Percentiles rank a stretch among this genome's conserved stretches.
Evolutionary conservation across 768 basidiomycete species (phyloP).

Genomic region (Auricularia sp.): DNA sequence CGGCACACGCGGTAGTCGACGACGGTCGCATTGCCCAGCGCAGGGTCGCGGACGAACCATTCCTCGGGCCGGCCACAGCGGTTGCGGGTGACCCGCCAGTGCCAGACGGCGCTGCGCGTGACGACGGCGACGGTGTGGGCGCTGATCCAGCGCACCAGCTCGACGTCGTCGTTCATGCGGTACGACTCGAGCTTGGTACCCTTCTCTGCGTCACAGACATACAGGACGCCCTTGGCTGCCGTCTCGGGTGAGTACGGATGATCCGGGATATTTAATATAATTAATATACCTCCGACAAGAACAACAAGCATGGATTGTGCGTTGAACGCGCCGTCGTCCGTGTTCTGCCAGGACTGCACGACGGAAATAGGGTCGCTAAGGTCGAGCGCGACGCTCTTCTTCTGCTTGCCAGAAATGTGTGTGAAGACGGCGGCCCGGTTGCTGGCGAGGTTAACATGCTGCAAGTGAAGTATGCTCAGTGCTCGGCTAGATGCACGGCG

Average conservation of each 20-base stretch:
- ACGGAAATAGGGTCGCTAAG: not conserved
- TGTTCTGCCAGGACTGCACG: not conserved
- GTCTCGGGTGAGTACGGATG: not conserved
- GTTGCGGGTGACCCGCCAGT: not conserved
- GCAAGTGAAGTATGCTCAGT: not conserved
- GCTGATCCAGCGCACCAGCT: not conserved
- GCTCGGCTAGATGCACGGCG: not conserved
- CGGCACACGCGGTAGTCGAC: not conserved
- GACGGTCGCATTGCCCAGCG: not conserved
- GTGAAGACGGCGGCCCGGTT: not conserved
- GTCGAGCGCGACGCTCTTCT: not conserved
- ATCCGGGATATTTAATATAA: not conserved
- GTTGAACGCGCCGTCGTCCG: not conserved
- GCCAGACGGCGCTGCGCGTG: not conserved
- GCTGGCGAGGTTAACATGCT: not conserved
- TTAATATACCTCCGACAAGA: not conserved
- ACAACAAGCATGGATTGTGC: not conserved
- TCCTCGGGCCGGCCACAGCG: not conserved
- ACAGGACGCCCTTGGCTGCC: not conserved
- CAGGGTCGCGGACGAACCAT: not conserved
- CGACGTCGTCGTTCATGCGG: not conserved
- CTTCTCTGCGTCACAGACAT: not conserved
- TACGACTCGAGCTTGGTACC: not conserved
- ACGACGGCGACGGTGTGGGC: not conserved
- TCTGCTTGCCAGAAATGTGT: not conserved